Conservation (phyloP, 139 green algal genomes). For the Micromonas pusilla region DNA sequence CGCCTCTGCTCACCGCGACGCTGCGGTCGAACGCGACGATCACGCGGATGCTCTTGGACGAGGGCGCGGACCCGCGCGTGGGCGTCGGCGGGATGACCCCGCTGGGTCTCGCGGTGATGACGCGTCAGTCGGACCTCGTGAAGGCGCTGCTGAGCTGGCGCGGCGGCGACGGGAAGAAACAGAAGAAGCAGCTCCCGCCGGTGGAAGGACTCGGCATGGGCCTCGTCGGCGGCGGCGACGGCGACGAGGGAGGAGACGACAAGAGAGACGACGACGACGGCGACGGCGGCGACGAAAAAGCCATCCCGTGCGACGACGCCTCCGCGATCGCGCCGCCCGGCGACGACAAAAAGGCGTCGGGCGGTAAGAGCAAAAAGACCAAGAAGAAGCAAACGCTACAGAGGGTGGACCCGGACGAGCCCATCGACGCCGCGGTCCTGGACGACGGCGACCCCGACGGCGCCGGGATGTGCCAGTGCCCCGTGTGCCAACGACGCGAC, state of each 20-base stretch:
- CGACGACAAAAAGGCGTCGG: too few relatives aligned
- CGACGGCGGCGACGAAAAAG: background rate
- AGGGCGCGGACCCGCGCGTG: background rate
- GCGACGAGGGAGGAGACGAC: background rate
- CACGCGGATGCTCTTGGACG: background rate
- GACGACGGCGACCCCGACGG: background rate
- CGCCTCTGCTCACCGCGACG: background rate
- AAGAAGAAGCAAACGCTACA: too few relatives aligned
- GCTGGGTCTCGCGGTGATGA: background rate
- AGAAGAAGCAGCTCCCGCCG: too few relatives aligned
- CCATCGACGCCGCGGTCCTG: background rate
- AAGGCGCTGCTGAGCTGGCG: background rate
- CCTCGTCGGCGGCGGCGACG: background rate
- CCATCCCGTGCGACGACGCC: too few relatives aligned
- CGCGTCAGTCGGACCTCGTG: background rate
- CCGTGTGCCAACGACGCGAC: background rate
- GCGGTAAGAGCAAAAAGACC: too few relatives aligned
- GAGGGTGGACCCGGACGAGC: background rate
- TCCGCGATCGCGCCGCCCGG: too few relatives aligned
- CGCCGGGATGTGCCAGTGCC: background rate
- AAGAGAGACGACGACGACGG: background rate
- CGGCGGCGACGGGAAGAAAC: background rate
- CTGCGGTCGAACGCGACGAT: background rate
- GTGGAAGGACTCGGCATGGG: too few relatives aligned
- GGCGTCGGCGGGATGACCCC: background rate